Evolutionary conservation across 129 eudicot species (phyloP), one percentile per base, ranked within the genome.

Genomic region (Sambucus nigra): DNA sequence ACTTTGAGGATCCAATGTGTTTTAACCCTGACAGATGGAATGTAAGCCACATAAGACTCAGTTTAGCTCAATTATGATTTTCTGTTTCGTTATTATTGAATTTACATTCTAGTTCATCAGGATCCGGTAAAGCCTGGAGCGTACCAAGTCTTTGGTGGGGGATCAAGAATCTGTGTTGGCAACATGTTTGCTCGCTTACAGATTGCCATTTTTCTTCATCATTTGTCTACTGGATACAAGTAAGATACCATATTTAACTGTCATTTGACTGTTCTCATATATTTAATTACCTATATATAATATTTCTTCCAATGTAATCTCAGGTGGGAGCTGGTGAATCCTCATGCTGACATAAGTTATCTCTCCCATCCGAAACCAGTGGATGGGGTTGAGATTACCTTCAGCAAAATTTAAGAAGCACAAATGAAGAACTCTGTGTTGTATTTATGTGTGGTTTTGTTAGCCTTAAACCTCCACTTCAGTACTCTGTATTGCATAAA

Each of bases 241-340:
- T 75, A 49, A 60, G 41, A 17, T 13, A 8, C 24, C 0, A 47
- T 18, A 0, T 19, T 47, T 47, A 20, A 4, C 7, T 5, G 19
- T 47, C 3, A 47, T 16, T 47, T 20, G 7, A 47, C 9, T 19
- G 9, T 11, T 17, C n/a, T 47, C 9, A 15, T 7, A 8, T 35
- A 7, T 7, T 47, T 16, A 19, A 17, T 13, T 9, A 11, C 21
- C 21, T 5, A 4, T 0, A 2, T n/a, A 8, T 45, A 45, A 17
- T 45, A 12, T 45, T 45, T 0, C 7, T 55, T 39, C 5, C 20
- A 46, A 32, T 4, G 17, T 47, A 16, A 51, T 59, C 47, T 61
- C 53, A 78, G 86, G 61, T 83, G 94, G 94, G 63, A 75, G 18
- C 57, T 83, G 51, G 68, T 78, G 40, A 75, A 83, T 72, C 80